These are phyloP conservation scores for Lanmaoa pseudosensibilis DNA, from an alignment of 768 basidiomycete species.

Conservation along the genomic window DNA sequence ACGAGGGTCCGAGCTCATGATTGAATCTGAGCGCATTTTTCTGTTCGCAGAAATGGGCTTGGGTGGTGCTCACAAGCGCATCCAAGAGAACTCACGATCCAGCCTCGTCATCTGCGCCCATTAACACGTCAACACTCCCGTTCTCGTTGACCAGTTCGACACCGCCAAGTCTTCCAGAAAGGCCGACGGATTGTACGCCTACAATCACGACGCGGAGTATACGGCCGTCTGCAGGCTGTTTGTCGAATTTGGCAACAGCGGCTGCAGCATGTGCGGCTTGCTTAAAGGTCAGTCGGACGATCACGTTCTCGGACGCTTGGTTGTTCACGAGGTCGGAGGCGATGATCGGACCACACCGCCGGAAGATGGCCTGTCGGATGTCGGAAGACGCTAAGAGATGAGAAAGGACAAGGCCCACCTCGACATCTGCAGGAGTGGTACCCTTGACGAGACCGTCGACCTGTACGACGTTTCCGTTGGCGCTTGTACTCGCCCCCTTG, in stretches of 20 bases:
- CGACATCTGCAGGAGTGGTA: conserved; percentile 81
- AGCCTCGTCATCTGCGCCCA: conserved; percentile 45
- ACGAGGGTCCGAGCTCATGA: conserved; percentile 59
- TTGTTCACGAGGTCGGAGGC: conserved; percentile 32
- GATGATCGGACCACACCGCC: conserved; percentile 69
- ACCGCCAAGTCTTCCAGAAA: conserved; percentile 60
- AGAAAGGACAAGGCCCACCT: conserved; percentile 25
- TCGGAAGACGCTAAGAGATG: background rate
- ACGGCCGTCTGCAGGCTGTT: conserved; percentile 80
- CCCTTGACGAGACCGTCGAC: conserved; percentile 72
- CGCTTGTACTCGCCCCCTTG: conserved; percentile 60
- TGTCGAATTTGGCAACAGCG: conserved; percentile 75
- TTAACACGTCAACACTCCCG: conserved; percentile 51
- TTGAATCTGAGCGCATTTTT: conserved; percentile 83
- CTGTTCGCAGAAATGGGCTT: conserved; percentile 37
- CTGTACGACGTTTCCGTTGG: conserved; percentile 66
- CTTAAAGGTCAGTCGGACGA: conserved; percentile 75
- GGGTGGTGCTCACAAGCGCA: background rate
- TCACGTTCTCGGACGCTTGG: conserved; percentile 38
- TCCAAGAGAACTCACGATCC: conserved; percentile 49
- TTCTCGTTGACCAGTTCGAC: conserved; percentile 44
- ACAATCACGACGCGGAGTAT: conserved; percentile 65
- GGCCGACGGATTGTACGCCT: conserved; percentile 52
- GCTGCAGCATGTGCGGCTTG: conserved; percentile 56
- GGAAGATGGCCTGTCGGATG: conserved; percentile 63